Base-by-base conservation (phyloP, 1,284 basidiomycete species). In the Melampsora americana region DNA sequence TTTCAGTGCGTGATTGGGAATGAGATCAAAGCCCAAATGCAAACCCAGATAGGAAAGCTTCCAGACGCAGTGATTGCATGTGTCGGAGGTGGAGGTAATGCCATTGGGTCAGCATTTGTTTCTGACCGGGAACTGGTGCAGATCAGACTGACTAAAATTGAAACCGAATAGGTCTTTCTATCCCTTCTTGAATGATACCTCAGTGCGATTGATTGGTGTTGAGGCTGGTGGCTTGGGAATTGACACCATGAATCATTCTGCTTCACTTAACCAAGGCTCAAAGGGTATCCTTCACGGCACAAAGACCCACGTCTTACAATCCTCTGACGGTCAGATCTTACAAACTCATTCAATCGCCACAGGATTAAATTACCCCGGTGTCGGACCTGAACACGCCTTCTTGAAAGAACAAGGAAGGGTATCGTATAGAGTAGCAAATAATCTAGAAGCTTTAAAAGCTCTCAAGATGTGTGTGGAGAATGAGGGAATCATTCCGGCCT, bases 311-410 rank as follows among this genome's bases (percentile, higher is more conserved):
- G 88, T 99, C 78, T 87, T 99, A 20, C 95, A 99, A 83, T 90
- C 90, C 35, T 82, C 87, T 64, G 88, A 88, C 39, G 95, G 95
- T 46, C 95, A 99, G 85, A 95, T 99, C 82, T 89, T 90, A 79
- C 94, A 96, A 83, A 98, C 96, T 23, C 94, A 99, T 84, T 97
- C 94, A 23, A 92, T 99, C 84, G 94, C 92, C 80, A 95, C 96
- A 69, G 96, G 95, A 59, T 86, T 96, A 65, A 91, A 93, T 83
- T 93, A 93, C 82, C 82, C 85, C 79, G 82, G 92, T 80, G 96
- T 99, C 70, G 96, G 96, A 18, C 95, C 96, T 9, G 96, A 99
- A 84, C 95, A 98, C 83, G 90, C 94, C 67, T 95, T 91, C 90
- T 86, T 99, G 82, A 98, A 98, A 84, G 92, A 96, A 82, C 90